These are phyloP conservation scores for Nannizziopsis barbatae DNA, from an alignment of 2,329 filamentous ascomycete species.

Conservation along the genomic window DNA sequence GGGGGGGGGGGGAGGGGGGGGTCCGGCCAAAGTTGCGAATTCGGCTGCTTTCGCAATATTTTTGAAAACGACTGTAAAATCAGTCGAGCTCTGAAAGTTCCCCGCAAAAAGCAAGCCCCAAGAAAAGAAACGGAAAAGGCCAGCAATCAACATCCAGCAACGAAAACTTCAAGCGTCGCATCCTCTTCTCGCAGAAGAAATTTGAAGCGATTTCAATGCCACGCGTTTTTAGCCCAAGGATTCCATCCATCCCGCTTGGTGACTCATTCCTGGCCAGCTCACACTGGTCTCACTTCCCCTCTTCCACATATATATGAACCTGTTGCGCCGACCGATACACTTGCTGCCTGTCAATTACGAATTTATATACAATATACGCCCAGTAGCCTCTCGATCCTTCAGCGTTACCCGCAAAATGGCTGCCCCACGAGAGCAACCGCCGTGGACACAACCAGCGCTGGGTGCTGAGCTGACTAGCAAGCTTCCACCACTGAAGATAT, in stretches of 20 bases:
- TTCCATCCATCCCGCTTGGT: not conserved
- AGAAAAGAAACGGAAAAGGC: slow-evolving; percentile 5
- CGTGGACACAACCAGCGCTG: slow-evolving; percentile 33
- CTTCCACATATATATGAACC: slow-evolving; percentile 4
- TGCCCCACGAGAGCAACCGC: slow-evolving; percentile 34
- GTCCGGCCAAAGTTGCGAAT: too few species aligned
- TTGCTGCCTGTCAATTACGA: slow-evolving; percentile 3
- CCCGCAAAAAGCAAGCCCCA: not conserved
- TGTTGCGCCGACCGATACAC: not conserved
- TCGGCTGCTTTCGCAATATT: too few species aligned
- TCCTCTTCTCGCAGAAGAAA: not conserved
- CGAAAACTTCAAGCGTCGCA: not conserved
- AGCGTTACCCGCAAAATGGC: slow-evolving; percentile 8
- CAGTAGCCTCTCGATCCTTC: slow-evolving; percentile 5
- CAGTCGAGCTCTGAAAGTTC: not conserved
- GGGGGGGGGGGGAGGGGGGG: too few species aligned
- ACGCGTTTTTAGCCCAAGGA: not conserved
- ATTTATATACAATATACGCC: slow-evolving; percentile 1
- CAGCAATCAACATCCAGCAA: not conserved
- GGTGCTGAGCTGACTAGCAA: slow-evolving; percentile 24
- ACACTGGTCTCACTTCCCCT: not conserved
- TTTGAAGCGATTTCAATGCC: not conserved
- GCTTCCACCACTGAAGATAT: slow-evolving; percentile 56
- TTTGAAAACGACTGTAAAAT: too few species aligned
- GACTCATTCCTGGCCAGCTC: slow-evolving; percentile 4